Evolutionary conservation across 2,329 filamentous ascomycete species (phyloP).

Genomic region (Iodosphaeria phyllophila): DNA sequence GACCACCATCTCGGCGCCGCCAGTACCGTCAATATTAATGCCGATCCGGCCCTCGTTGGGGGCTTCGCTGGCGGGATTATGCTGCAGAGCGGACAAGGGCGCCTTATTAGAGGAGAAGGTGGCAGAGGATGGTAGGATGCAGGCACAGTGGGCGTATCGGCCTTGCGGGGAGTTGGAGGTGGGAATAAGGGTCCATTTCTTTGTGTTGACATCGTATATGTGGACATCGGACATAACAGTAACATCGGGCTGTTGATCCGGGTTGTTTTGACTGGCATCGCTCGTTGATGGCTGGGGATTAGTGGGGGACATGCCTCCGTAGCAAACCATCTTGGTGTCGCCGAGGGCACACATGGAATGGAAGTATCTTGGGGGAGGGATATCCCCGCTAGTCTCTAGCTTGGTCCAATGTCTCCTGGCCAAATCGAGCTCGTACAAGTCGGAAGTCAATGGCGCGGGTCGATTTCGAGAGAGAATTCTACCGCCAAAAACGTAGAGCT

Average conservation of each 20-base stretch:
- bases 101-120: slow-evolving; percentile 72
- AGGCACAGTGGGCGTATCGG: slow-evolving; percentile 90
- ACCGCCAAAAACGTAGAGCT: slow-evolving; percentile 91
- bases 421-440: slow-evolving; percentile 85
- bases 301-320: slow-evolving; percentile 90
- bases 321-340: slow-evolving; percentile 92
- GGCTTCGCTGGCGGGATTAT: slow-evolving; percentile 68
- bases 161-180: slow-evolving; percentile 75
- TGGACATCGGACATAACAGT: slow-evolving; percentile 97
- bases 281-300: slow-evolving; percentile 26
- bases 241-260: slow-evolving; percentile 64
- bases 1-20: slow-evolving; percentile 92
- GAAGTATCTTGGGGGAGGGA: slow-evolving; percentile 86
- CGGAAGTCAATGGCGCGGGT: slow-evolving; percentile 64
- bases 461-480: slow-evolving; percentile 69
- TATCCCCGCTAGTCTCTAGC: slow-evolving; percentile 63
- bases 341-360: slow-evolving; percentile 89
- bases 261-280: too few species aligned
- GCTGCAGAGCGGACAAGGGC: slow-evolving; percentile 69
- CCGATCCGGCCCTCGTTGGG: slow-evolving; percentile 79
- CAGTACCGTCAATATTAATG: slow-evolving; percentile 73
- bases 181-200: slow-evolving; percentile 69
- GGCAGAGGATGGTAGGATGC: slow-evolving; percentile 74
- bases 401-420: slow-evolving; percentile 88
- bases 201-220: slow-evolving; percentile 73